phyloP scores from a whole-genome alignment of 2,329 filamentous ascomycete species.

The Fusarium pseudonygamai region DNA sequence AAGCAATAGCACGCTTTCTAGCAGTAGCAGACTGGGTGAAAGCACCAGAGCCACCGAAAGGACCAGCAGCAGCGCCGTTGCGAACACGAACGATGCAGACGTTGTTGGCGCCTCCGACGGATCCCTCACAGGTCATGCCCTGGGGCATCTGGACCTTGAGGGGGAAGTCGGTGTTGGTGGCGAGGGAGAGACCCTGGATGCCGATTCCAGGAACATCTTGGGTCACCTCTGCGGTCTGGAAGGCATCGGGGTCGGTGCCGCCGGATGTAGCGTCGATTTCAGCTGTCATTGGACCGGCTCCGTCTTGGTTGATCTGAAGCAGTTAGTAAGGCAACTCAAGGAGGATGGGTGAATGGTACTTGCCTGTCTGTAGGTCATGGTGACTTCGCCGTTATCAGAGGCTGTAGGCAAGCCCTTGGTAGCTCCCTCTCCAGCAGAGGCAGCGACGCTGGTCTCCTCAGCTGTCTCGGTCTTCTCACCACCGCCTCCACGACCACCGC shows the following conservation, averaged over 20 bases:
- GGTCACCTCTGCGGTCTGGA: constrained; percentile 66
- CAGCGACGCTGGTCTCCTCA: constrained; percentile 57
- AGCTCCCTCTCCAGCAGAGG: constrained; percentile 64
- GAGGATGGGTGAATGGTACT: fast-evolving
- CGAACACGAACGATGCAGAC: constrained; percentile 73
- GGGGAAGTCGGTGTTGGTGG: constrained; percentile 71
- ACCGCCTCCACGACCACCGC: constrained; percentile 17
- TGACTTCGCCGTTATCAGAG: constrained; percentile 67
- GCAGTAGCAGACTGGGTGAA: constrained; percentile 69
- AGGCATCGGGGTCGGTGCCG: constrained; percentile 67
- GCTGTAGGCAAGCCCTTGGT: constrained; percentile 67
- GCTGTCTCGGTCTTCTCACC: constrained; percentile 51
- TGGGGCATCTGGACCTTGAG: constrained; percentile 71
- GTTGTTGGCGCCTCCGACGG: constrained; percentile 65
- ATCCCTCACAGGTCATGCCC: constrained; percentile 73
- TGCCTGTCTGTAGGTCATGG: constrained; percentile 68
- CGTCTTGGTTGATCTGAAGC: constrained; percentile 73
- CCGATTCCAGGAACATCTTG: constrained; percentile 69
- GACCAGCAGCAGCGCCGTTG: constrained; percentile 69
- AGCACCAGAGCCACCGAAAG: constrained; percentile 73
- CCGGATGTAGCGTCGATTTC: constrained; percentile 70
- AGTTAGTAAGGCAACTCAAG: not conserved
- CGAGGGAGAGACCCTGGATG: constrained; percentile 65
- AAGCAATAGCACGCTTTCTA: constrained; percentile 70
- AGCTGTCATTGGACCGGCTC: constrained; percentile 70